These are phyloP conservation scores for Fusarium tjaetaba DNA, from an alignment of 2,329 filamentous ascomycete genomes.

Conservation along the genomic window DNA sequence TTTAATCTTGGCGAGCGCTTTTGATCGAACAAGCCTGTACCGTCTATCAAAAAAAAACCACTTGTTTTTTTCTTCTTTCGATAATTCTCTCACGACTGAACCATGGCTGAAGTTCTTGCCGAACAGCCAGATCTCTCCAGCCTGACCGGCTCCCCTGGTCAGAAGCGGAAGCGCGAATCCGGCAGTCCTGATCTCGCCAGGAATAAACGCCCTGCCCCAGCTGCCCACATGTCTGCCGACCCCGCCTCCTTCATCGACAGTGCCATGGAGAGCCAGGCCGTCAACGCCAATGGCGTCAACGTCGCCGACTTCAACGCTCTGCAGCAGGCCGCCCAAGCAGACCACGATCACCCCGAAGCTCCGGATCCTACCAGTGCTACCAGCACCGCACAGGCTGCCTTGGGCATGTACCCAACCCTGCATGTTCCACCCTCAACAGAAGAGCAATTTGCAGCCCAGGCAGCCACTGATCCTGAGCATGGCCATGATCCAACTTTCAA, in stretches of 20 bases:
- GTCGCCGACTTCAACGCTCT: slow-evolving; percentile 67
- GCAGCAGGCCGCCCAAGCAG: slow-evolving; percentile 60
- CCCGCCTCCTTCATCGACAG: slow-evolving; percentile 65
- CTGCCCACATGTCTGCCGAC: slow-evolving; percentile 58
- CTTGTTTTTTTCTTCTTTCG: neutral
- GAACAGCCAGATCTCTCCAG: slow-evolving; percentile 61
- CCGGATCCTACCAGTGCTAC: slow-evolving; percentile 64
- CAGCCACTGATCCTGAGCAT: slow-evolving; percentile 48
- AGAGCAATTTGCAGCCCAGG: slow-evolving; percentile 68
- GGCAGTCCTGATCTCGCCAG: slow-evolving; percentile 62
- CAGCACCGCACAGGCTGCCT: slow-evolving; percentile 67
- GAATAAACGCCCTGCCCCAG: slow-evolving; percentile 60
- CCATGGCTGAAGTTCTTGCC: slow-evolving; percentile 59
- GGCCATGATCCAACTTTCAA: slow-evolving; percentile 48
- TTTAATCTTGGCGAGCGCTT: slow-evolving; percentile 15
- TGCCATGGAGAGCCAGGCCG: slow-evolving; percentile 57
- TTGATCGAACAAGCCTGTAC: slow-evolving; percentile 20
- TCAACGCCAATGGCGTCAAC: slow-evolving; percentile 55
- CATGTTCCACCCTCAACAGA: slow-evolving; percentile 68
- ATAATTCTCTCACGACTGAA: slow-evolving; percentile 11
- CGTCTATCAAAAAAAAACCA: neutral
- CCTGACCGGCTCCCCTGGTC: slow-evolving; percentile 55
- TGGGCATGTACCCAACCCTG: slow-evolving; percentile 68
- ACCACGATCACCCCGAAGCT: slow-evolving; percentile 60
- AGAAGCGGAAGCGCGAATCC: slow-evolving; percentile 66